These are phyloP conservation scores for Tylopilus sp. DNA, from an alignment of 1,284 basidiomycete genomes.

Conservation along the genomic window DNA sequence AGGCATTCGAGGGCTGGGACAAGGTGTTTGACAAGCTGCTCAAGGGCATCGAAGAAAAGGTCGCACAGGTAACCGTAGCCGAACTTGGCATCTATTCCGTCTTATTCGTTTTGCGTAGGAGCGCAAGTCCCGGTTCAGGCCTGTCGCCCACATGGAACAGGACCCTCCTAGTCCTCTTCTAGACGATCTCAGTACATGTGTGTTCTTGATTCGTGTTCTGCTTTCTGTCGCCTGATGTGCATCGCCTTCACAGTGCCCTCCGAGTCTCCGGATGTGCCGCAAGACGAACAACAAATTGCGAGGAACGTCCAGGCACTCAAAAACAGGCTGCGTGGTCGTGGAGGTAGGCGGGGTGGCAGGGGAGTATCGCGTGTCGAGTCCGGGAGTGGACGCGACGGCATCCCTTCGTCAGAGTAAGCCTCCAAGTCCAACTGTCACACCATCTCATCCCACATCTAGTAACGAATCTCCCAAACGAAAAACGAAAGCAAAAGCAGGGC, in stretches of 20 bases:
- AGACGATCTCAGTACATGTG: constrained; percentile 60
- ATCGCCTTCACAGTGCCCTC: constrained; percentile 50
- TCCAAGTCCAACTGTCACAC: constrained; percentile 4
- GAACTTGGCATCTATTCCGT: not conserved
- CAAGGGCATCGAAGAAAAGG: constrained; percentile 72
- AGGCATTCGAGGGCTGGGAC: constrained; percentile 82
- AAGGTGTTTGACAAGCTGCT: constrained; percentile 76
- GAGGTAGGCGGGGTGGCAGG: constrained; percentile 57
- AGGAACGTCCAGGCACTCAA: constrained; percentile 91
- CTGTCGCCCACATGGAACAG: constrained; percentile 40
- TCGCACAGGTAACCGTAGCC: constrained; percentile 52
- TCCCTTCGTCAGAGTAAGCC: constrained; percentile 73
- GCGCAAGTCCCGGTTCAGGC: constrained; percentile 60
- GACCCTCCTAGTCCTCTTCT: constrained; percentile 51
- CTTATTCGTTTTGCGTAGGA: constrained; percentile 47
- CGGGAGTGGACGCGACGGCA: constrained; percentile 60
- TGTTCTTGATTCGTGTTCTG: constrained; percentile 4
- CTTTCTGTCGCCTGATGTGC: not conserved
- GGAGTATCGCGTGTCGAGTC: constrained; percentile 50
- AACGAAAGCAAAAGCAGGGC: constrained; percentile 71
- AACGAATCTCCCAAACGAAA: constrained; percentile 64
- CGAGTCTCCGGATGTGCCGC: constrained; percentile 52
- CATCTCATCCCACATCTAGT: constrained; percentile 36
- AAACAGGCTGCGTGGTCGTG: constrained; percentile 71
- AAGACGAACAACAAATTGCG: constrained; percentile 87